These are phyloP conservation scores for Cladosporium sp. DNA, from an alignment of 2,329 filamentous ascomycete genomes.

Conservation along the genomic window DNA sequence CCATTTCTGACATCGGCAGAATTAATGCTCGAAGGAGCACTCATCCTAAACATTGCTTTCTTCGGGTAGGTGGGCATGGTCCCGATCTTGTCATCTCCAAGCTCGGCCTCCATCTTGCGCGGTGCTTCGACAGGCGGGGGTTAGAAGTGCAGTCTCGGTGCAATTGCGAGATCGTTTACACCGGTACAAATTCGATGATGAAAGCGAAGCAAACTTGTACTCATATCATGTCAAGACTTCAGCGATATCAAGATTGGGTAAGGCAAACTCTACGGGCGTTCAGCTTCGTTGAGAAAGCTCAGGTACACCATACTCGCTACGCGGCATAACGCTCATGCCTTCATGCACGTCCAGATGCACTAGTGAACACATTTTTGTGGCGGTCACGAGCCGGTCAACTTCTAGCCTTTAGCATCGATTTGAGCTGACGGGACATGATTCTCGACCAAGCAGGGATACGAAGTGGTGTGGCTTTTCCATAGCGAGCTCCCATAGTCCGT, in stretches of 20 bases:
- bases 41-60: conserved; percentile 3
- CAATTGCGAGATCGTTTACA: too few species aligned
- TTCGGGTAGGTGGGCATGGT: conserved; percentile 2
- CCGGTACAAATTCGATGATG: neutral
- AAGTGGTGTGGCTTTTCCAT: conserved; percentile 2
- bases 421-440: neutral
- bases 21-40: conserved; percentile 9
- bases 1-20: conserved; percentile 11
- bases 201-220: neutral
- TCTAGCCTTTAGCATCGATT: neutral
- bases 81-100: neutral
- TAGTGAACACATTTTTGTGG: neutral
- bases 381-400: neutral
- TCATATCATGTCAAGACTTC: neutral
- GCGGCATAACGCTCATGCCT: neutral
- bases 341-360: neutral
- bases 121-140: neutral
- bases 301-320: neutral
- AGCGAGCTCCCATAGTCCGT: too few species aligned
- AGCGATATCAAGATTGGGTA: neutral
- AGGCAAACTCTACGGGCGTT: neutral
- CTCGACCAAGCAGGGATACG: neutral
- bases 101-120: neutral
- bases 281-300: neutral
- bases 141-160: neutral